These are phyloP conservation scores for Fusarium sacchari DNA, from an alignment of 2,329 filamentous ascomycete species.

Conservation along the genomic window DNA sequence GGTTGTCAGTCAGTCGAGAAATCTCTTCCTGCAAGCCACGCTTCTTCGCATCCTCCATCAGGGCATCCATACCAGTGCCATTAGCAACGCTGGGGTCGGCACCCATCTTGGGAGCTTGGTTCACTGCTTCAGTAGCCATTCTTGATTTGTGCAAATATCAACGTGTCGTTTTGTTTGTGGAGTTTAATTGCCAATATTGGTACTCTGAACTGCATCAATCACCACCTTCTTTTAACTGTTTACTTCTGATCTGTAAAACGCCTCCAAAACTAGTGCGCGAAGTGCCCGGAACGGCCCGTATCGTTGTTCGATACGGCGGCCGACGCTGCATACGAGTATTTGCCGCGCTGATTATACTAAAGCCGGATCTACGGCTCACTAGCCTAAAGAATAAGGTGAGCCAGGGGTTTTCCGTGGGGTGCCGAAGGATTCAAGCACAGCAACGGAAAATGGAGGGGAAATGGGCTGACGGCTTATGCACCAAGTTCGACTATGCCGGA, in stretches of 20 bases:
- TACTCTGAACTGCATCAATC: not conserved
- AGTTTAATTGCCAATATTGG: not conserved
- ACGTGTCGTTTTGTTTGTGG: not conserved
- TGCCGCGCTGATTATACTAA: not conserved
- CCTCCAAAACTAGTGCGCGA: not conserved
- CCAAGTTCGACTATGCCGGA: not conserved
- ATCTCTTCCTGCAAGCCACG: not conserved
- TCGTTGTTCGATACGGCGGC: not conserved
- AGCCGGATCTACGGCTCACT: not conserved
- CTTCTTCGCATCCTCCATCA: conserved; percentile 5
- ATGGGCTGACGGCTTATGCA: not conserved
- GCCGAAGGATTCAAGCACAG: not conserved
- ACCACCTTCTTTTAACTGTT: not conserved
- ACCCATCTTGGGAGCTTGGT: not conserved
- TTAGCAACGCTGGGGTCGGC: not conserved
- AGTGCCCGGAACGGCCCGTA: not conserved
- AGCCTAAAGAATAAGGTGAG: not conserved
- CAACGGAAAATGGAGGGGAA: not conserved
- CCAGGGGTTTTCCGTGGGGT: not conserved
- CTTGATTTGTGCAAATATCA: not conserved
- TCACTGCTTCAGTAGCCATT: not conserved
- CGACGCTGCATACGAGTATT: not conserved
- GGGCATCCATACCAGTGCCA: conserved; percentile 4
- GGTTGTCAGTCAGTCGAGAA: not conserved
- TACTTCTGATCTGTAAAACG: no score